Conservation (phyloP, 148 eudicot species). For the Heliamphora exappendiculata region DNA sequence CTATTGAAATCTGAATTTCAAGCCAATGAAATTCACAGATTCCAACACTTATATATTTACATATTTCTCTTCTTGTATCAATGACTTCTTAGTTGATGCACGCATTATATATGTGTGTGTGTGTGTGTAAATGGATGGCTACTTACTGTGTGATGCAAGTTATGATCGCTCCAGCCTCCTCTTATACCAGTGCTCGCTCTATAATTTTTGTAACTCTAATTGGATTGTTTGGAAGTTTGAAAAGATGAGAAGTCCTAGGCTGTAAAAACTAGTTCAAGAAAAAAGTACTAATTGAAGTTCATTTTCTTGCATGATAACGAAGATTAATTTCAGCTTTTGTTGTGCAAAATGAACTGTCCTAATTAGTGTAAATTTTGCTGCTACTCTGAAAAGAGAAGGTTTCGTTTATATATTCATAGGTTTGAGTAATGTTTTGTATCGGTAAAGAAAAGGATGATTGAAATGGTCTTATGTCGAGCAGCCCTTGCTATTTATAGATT, state of each 20-base stretch:
- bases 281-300: background rate
- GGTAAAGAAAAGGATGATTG: background rate
- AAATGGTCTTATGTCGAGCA: background rate
- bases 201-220: background rate
- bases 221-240: background rate
- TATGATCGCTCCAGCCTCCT: background rate
- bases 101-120: background rate
- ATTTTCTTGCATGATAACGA: constrained; percentile 1
- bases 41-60: no score
- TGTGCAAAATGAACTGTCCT: background rate
- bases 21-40: no score
- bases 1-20: no score
- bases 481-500: background rate
- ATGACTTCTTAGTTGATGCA: background rate
- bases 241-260: background rate
- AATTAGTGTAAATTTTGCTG: background rate
- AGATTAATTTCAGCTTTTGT: background rate
- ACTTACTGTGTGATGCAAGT: background rate
- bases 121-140: background rate
- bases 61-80: background rate
- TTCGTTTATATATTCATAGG: background rate
- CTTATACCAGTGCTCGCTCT: background rate
- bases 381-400: background rate
- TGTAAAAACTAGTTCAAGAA: background rate
- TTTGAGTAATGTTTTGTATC: background rate